Evolutionary conservation across 208 protist species (phyloP).

Genomic region (Acanthamoeba divionensis): DNA sequence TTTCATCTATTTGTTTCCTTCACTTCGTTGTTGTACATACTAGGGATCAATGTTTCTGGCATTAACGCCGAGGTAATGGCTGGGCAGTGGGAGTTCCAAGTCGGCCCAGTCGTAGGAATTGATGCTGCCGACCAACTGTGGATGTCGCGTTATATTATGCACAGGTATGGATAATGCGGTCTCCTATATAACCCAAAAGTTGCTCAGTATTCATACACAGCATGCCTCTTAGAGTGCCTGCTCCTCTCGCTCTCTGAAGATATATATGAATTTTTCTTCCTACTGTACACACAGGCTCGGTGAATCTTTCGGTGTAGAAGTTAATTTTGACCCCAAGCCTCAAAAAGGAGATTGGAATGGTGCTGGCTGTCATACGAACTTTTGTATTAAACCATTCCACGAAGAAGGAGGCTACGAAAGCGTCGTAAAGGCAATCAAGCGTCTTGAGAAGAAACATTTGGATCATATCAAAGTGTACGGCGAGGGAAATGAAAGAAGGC

Average conservation of each 20-base stretch:
- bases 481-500: slow-evolving; percentile 80
- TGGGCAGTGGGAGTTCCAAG: slow-evolving; percentile 96
- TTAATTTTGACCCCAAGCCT: slow-evolving; percentile 89
- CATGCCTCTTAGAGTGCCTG: too few relatives aligned
- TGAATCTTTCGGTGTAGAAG: slow-evolving; percentile 78
- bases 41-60: slow-evolving; percentile 83
- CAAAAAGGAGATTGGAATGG: slow-evolving; percentile 96
- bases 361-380: slow-evolving; percentile 95
- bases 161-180: too few relatives aligned
- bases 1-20: too few relatives aligned
- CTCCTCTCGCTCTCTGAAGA: too few relatives aligned
- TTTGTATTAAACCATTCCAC: slow-evolving; percentile 90
- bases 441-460: slow-evolving; percentile 69
- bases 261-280: too few relatives aligned
- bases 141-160: slow-evolving; percentile 89
- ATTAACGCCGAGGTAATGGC: slow-evolving; percentile 95
- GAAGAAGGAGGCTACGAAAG: slow-evolving; percentile 67
- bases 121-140: slow-evolving; percentile 92
- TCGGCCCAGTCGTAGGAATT: slow-evolving; percentile 87
- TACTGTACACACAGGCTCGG: slow-evolving; percentile 83
- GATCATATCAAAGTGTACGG: slow-evolving; percentile 82
- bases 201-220: too few relatives aligned
- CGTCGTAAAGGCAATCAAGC: slow-evolving; percentile 75
- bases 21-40: too few relatives aligned
- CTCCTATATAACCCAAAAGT: too few relatives aligned